phyloP scores from a whole-genome alignment of 257 asterid species.

The Solanum arcanum region DNA sequence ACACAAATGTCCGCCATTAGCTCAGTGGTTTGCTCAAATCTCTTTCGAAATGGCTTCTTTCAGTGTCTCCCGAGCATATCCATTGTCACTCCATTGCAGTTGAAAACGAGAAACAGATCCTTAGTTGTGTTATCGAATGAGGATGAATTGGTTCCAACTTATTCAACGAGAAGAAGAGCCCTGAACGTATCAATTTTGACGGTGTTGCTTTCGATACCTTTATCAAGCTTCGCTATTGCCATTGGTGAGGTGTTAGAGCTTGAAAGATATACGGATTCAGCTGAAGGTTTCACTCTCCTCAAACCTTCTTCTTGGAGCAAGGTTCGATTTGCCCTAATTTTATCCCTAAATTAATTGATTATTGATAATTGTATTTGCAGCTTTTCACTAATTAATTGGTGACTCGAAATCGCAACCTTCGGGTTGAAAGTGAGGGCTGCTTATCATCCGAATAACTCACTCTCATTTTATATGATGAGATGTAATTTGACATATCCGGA shows the following conservation, averaged over 20 bases:
- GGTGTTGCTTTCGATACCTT: background rate
- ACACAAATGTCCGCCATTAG: background rate
- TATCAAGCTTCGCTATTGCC: conserved; percentile 17
- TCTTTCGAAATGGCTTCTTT: background rate
- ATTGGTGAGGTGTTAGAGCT: conserved; percentile 40
- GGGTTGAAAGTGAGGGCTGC: too few relatives aligned
- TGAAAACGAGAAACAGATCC: background rate
- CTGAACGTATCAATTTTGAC: conserved; percentile 8
- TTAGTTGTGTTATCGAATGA: background rate
- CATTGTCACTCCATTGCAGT: background rate
- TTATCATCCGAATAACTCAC: too few relatives aligned
- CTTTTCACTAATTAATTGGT: too few relatives aligned
- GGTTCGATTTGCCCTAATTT: conserved; percentile 10
- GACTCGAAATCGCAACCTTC: too few relatives aligned
- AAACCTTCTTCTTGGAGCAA: conserved; percentile 72
- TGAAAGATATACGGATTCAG: conserved; percentile 48
- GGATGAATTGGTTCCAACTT: background rate
- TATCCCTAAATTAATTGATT: background rate
- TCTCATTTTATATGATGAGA: too few relatives aligned
- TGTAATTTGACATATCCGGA: background rate
- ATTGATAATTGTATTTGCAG: background rate
- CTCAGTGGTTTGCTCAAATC: background rate
- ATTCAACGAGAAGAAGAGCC: conserved; percentile 9
- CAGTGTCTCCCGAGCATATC: too few relatives aligned
- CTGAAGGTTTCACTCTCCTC: conserved; percentile 72